These are phyloP conservation scores for Aspergillus persii DNA, from an alignment of 2,329 filamentous ascomycete species.

Conservation along the genomic window DNA sequence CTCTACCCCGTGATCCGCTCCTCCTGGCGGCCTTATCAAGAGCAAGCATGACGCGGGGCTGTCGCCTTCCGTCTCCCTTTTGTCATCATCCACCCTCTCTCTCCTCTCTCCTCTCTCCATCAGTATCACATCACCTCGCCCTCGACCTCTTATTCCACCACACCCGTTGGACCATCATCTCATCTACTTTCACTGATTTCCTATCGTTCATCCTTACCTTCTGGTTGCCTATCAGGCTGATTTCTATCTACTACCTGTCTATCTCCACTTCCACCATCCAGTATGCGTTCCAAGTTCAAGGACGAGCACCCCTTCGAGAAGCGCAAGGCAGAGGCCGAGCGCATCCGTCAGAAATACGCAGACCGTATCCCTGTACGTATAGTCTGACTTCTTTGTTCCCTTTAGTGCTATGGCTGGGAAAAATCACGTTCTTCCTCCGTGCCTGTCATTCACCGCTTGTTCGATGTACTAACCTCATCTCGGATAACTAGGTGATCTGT, in stretches of 20 bases:
- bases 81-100: slow-evolving; percentile 8
- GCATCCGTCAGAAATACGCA: slow-evolving; percentile 97
- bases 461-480: slow-evolving; percentile 22
- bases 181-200: slow-evolving; percentile 17
- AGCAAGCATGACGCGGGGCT: slow-evolving; percentile 26
- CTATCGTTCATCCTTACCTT: slow-evolving; percentile 1
- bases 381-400: neutral
- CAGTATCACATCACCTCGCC: slow-evolving; percentile 29
- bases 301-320: slow-evolving; percentile 99
- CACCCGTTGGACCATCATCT: slow-evolving; percentile 15
- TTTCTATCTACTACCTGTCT: slow-evolving; percentile 4
- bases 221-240: neutral
- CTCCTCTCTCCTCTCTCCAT: slow-evolving; percentile 15
- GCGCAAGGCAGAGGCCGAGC: slow-evolving; percentile 99
- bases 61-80: slow-evolving; percentile 18
- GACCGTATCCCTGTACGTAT: slow-evolving; percentile 85
- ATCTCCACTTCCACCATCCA: slow-evolving; percentile 31
- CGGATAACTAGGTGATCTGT: slow-evolving; percentile 77
- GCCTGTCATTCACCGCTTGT: slow-evolving; percentile 27
- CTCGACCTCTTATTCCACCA: slow-evolving; percentile 12
- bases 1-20: slow-evolving; percentile 21
- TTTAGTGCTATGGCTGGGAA: no score
- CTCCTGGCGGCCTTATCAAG: slow-evolving; percentile 18
- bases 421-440: neutral
- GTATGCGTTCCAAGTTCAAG: slow-evolving; percentile 99